Base-by-base conservation (phyloP, 805 yeast genomes). In the Diddensiella transvaalensis region DNA sequence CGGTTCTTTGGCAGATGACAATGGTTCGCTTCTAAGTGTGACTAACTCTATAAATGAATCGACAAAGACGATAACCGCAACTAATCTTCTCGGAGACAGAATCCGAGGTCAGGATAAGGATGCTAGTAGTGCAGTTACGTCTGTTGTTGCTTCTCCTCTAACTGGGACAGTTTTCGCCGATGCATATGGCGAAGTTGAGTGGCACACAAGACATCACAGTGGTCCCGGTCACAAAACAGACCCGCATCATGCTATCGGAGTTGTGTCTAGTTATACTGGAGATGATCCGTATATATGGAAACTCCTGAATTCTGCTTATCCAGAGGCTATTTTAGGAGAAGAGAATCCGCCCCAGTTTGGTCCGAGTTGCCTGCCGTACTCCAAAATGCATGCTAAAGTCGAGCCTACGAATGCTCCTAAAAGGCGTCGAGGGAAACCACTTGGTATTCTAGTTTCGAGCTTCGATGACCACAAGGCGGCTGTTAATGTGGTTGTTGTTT, bases 271-370 rank as follows among this genome's bases (percentile, higher is more conserved):
- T 57, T 88, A 87, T 60, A 73, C 70, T 1, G 96, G 96, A 0
- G 66, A 70, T 22, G 83, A 85, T 58, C 82, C 82, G 1, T 80
- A 78, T 50, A 79, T 89, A 26, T 59, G 76, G 44, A 73, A 75
- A 37, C 83, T 76, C 58, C 69, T 89, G 44, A 68, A 71, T 8
- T 72, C 71, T 13, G 70, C 82, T 18, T 70, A 70, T 17, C 73
- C 82, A 47, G 80, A 76, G 33, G 85, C 88, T 0, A 68, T 76
- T 0, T 60, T 83, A 45, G 74, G 73, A 38, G 82, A 46, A 3
- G 46, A 81, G 44, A 11, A 8, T 4, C 85, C 80, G 53, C 65
- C 74, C 15, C 95, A 86, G 57, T 87, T 88, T 72, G 93, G 93
- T 0, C 63, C 71, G 2, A 44, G 40, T 22, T 47, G 45, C n/a